phyloP scores from a whole-genome alignment of 163 green algal genomes.

The Chlorella variabilis region DNA sequence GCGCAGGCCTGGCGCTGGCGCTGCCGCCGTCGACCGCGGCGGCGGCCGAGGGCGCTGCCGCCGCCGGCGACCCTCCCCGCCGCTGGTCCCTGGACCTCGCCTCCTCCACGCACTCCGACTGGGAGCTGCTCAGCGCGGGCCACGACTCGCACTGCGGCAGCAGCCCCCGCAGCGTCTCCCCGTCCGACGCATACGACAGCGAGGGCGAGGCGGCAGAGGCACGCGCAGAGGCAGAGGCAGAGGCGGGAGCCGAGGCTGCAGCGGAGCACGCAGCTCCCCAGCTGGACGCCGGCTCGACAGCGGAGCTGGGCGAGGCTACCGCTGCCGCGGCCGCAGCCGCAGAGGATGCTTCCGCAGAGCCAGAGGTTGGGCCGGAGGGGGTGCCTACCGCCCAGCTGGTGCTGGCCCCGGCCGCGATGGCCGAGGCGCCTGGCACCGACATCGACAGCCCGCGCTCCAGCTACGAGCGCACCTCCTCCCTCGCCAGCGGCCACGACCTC shows the following conservation, averaged over 20 bases:
- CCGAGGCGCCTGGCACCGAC: too few species aligned
- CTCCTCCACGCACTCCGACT: background rate
- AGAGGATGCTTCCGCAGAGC: too few species aligned
- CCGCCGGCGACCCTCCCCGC: background rate
- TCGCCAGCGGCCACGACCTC: background rate
- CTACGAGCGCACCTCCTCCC: slow-evolving; percentile 2
- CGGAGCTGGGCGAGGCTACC: too few species aligned
- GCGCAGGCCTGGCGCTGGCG: background rate
- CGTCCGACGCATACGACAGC: background rate
- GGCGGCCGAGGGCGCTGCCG: background rate
- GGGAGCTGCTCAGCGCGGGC: slow-evolving; percentile 19
- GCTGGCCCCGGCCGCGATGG: too few species aligned
- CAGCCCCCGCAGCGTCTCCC: slow-evolving; percentile 11
- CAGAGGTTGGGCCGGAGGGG: too few species aligned
- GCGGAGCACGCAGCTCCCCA: too few species aligned
- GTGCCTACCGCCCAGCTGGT: too few species aligned
- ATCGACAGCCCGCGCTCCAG: slow-evolving; percentile 16
- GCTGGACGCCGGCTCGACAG: too few species aligned
- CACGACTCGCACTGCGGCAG: slow-evolving; percentile 13
- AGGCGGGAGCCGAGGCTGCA: too few species aligned
- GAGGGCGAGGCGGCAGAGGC: background rate
- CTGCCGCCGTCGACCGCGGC: background rate
- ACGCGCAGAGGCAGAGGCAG: too few species aligned
- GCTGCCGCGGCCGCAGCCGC: too few species aligned
- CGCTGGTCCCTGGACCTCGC: slow-evolving; percentile 3